Evolutionary conservation across 345 rosid species (phyloP).

Genomic region (Corchorus olitorius): DNA sequence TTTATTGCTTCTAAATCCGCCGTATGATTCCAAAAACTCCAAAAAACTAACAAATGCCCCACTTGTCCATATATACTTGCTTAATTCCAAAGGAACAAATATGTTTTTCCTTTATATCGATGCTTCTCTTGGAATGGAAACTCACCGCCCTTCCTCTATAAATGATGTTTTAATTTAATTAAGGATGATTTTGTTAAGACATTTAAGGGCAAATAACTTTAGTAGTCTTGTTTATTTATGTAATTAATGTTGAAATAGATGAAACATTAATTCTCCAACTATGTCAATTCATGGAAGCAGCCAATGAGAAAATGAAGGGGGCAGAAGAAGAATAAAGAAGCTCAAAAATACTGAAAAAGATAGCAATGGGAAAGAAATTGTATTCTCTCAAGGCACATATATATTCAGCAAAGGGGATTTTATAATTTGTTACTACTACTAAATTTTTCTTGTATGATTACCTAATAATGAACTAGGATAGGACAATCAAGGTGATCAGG

Average conservation of each 20-base stretch:
- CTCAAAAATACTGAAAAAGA: not conserved
- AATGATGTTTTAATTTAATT: no score
- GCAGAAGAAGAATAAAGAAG: not conserved
- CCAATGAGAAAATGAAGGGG: not conserved
- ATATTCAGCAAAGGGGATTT: not conserved
- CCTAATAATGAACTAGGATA: conserved; percentile 26
- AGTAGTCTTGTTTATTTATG: not conserved
- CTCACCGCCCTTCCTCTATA: no score
- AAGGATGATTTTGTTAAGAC: no score
- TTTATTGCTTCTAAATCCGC: not conserved
- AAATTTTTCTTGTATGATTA: conserved; percentile 6
- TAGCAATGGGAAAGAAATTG: not conserved
- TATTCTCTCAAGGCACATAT: not conserved
- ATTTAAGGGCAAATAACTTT: not conserved
- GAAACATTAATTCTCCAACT: not conserved
- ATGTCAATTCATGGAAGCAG: conserved; percentile 1
- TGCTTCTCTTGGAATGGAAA: not conserved
- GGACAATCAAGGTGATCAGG: not conserved
- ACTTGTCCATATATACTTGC: not conserved
- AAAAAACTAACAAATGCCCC: not conserved
- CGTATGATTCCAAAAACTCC: conserved; percentile 10
- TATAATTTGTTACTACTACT: not conserved
- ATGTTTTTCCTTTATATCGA: not conserved
- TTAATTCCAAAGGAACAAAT: conserved; percentile 1
- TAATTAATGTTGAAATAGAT: not conserved